Evolutionary conservation across 176 grass and related monocot genomes (phyloP).

Genomic region (Chloris gayana): DNA sequence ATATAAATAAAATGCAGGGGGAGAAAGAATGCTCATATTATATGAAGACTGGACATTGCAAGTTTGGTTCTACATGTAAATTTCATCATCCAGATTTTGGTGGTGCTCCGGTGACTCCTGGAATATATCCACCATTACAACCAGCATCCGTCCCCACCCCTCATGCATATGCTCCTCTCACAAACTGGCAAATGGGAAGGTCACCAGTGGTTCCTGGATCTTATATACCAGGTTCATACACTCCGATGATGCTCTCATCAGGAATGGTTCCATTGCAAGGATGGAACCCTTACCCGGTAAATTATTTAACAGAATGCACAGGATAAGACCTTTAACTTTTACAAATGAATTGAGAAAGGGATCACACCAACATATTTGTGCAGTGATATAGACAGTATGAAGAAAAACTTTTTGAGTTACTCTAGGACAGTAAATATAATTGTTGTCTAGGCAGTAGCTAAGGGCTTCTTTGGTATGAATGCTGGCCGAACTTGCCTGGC

Average conservation of each 20-base stretch:
- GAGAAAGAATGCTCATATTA: constrained; percentile 99
- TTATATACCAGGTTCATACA: constrained; percentile 64
- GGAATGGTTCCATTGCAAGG: constrained; percentile 84
- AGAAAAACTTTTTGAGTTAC: constrained; percentile 2
- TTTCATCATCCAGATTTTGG: constrained; percentile 81
- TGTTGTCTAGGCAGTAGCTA: constrained; percentile 26
- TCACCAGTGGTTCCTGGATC: constrained; percentile 66
- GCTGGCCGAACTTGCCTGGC: no score
- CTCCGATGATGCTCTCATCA: constrained; percentile 76
- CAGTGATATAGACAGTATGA: constrained; percentile 31
- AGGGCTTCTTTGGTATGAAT: no score
- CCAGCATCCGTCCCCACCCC: constrained; percentile 55
- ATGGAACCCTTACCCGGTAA: constrained; percentile 90
- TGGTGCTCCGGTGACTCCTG: constrained; percentile 51
- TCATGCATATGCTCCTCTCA: constrained; percentile 60
- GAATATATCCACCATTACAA: constrained; percentile 73
- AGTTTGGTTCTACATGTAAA: constrained; percentile 89
- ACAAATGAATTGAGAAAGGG: constrained; percentile 28
- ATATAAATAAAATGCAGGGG: constrained; percentile 58
- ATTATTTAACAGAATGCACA: constrained; percentile 25
- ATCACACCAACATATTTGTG: background rate
- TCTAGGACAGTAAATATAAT: constrained; percentile 21
- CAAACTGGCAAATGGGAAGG: constrained; percentile 83
- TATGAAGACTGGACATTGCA: constrained; percentile 95
- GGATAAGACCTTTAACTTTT: background rate